Base-by-base conservation (phyloP, 768 basidiomycete genomes). In the Cystobasidium onofrii region DNA sequence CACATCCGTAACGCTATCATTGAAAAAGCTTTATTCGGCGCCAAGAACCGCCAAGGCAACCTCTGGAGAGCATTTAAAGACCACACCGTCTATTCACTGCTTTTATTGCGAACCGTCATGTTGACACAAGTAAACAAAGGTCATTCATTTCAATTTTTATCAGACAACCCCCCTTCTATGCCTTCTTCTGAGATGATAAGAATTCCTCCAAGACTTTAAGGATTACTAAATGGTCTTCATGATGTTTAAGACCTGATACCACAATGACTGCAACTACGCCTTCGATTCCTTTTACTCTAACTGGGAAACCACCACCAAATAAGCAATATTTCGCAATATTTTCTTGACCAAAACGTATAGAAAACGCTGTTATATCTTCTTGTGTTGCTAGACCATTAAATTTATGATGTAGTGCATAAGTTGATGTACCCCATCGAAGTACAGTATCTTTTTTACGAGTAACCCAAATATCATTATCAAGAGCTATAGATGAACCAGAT, bases 391-490 rank as follows among this genome's bases (percentile, higher is more conserved):
- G 4, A 17, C 44, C 44, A 46, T 27, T 50, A 31, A 50, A 67
- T 31, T 67, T 67, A 29, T 67, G 44, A 50, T 67, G 65, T 31
- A 67, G 18, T 1, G 69, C 50, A 44, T 71, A 71, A 36, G 54
- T 71, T 34, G 50, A 55, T 13, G n/a, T 60, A 9, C 55, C 55
- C 69, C 69, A 71, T 60, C 54, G 23, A 9, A 71, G 55, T 9
- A 71, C 69, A 13, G 50, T 57, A 4, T 46, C 52, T 17, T 17
- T 36, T 27, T 71, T 71, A 18, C 69, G 54, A 12, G n/a, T 29
- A 10, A 71, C 39, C 69, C 69, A 71, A n/a, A 23, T 31, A 29
- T 71, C 69, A 27, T 71, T 71, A 52, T 71, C 69, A 17, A 54
- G 69, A 17, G 33, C 54, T 9, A 71, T 23, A 6, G 29, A 29